Evolutionary conservation across 768 basidiomycete genomes (phyloP).

Genomic region (Russula compacta): DNA sequence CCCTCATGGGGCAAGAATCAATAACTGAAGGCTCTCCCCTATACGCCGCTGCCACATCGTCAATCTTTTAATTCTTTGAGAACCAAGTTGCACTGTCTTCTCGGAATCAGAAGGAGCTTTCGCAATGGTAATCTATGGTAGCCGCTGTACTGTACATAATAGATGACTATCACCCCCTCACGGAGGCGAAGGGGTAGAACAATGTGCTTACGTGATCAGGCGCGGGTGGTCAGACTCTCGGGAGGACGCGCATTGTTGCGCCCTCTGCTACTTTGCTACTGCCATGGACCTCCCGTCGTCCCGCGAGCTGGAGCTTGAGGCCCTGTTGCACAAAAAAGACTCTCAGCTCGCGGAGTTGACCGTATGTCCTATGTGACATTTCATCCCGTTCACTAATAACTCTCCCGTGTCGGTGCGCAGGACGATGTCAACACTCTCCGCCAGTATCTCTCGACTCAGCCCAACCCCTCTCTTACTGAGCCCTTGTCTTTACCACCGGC

Average conservation of each 20-base stretch:
- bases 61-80: neutral
- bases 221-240: neutral
- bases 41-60: neutral
- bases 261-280: slow-evolving; percentile 11
- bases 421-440: slow-evolving; percentile 66
- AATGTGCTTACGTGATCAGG: slow-evolving; percentile 11
- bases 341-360: slow-evolving; percentile 60
- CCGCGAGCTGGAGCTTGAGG: slow-evolving; percentile 76
- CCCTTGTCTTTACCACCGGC: slow-evolving; percentile 63
- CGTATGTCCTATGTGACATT: slow-evolving; percentile 37
- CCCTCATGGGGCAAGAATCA: neutral
- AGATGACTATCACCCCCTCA: neutral
- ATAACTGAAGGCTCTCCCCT: neutral
- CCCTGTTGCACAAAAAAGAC: slow-evolving; percentile 67
- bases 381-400: neutral
- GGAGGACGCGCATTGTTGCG: slow-evolving; percentile 15
- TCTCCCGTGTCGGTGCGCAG: slow-evolving; percentile 32
- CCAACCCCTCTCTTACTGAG: slow-evolving; percentile 49
- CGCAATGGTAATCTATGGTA: neutral
- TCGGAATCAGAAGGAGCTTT: neutral
- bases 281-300: slow-evolving; percentile 62
- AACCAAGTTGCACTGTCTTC: neutral
- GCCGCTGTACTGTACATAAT: too few relatives aligned
- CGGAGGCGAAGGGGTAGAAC: neutral
- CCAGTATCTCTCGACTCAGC: slow-evolving; percentile 52